Conservation (phyloP, 441 rosid genomes). For the Erodium chrysanthum region DNA sequence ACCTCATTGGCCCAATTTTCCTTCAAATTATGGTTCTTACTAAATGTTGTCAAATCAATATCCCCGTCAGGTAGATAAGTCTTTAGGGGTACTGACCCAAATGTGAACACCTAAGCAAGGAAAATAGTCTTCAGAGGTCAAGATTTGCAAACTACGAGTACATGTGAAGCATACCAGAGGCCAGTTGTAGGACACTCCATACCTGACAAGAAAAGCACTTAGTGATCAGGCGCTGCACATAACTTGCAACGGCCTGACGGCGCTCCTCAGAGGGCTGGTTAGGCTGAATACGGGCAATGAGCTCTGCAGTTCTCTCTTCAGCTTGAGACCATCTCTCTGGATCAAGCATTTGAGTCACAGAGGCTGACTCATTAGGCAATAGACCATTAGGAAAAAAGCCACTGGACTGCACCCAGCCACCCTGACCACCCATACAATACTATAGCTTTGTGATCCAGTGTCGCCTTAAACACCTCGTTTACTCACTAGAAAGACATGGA, state of each 20-base stretch:
- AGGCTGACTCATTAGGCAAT: constrained; percentile 16
- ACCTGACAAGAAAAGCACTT: constrained; percentile 22
- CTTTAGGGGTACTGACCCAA: constrained; percentile 21
- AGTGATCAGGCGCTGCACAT: constrained; percentile 16
- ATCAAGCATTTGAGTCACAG: constrained; percentile 15
- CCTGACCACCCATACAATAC: constrained; percentile 16
- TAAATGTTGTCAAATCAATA: constrained; percentile 19
- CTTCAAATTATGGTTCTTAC: constrained; percentile 10
- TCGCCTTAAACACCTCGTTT: neutral
- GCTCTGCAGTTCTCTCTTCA: constrained; percentile 18
- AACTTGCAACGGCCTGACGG: constrained; percentile 17
- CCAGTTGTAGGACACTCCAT: neutral
- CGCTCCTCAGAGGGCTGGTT: constrained; percentile 15
- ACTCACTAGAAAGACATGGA: neutral
- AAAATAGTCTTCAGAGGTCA: neutral
- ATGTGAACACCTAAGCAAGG: constrained; percentile 12
- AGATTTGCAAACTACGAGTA: neutral
- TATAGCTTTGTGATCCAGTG: constrained; percentile 2
- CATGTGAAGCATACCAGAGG: too few relatives aligned
- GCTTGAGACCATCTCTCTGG: constrained; percentile 19
- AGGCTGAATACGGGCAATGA: constrained; percentile 19
- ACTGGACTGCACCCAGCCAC: constrained; percentile 13
- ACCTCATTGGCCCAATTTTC: constrained; percentile 16
- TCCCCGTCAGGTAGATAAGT: constrained; percentile 23
- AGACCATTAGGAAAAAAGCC: constrained; percentile 18